These are phyloP conservation scores for Mycena olivaceomarginata DNA, from an alignment of 768 basidiomycete genomes.

Conservation along the genomic window DNA sequence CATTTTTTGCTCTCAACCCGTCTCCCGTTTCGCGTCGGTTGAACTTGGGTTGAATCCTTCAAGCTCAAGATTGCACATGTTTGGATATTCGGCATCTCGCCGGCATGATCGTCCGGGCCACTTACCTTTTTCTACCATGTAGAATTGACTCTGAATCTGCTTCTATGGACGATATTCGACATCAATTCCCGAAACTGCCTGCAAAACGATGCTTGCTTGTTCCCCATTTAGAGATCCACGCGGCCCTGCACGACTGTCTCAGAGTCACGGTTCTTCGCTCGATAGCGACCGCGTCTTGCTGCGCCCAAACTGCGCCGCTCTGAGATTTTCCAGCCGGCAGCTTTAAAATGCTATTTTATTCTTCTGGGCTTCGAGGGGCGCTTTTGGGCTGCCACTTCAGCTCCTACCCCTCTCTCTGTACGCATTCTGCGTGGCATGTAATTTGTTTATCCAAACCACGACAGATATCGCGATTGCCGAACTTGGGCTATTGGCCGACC, in stretches of 20 bases:
- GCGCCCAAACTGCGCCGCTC: not conserved
- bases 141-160: constrained; percentile 33
- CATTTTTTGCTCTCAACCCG: not conserved
- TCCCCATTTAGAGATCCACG: constrained; percentile 27
- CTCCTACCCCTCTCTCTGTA: not conserved
- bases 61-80: constrained; percentile 18
- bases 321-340: not conserved
- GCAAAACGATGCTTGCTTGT: not conserved
- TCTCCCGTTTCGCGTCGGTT: not conserved
- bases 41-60: not conserved
- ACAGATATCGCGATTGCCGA: constrained; percentile 25
- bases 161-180: constrained; percentile 35
- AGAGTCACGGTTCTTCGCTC: no score
- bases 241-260: constrained; percentile 9
- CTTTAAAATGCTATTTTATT: not conserved
- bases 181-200: constrained; percentile 6
- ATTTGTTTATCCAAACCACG: constrained; percentile 25
- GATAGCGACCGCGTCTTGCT: no score
- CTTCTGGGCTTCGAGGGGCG: not conserved
- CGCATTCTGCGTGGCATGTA: constrained; percentile 16
- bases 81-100: constrained; percentile 5
- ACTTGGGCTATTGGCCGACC: not conserved
- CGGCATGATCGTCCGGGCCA: not conserved
- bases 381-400: not conserved
- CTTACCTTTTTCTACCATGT: constrained; percentile 5